Percentiles rank a stretch among this genome's conserved stretches.
phyloP scores from a whole-genome alignment of 2,329 filamentous ascomycete species.

The Pseudogymnoascus pannorum region DNA sequence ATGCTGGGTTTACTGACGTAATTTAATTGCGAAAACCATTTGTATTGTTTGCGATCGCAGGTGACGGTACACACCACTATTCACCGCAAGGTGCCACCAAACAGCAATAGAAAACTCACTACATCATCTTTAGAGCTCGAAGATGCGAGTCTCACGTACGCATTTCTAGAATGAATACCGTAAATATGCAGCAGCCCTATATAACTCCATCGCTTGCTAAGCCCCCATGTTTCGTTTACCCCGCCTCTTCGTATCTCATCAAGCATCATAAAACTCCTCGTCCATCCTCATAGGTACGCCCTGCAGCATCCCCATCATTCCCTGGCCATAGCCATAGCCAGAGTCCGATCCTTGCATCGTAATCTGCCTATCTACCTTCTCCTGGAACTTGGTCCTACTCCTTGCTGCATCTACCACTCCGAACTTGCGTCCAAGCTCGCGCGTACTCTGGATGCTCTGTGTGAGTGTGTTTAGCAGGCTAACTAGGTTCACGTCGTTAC shows the following conservation, averaged over 20 bases:
- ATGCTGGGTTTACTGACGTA: background rate
- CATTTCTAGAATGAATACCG: background rate
- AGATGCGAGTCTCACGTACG: background rate
- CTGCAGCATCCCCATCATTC: background rate
- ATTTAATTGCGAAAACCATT: background rate
- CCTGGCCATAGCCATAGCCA: background rate
- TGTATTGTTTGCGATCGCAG: background rate
- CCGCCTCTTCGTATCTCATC: background rate
- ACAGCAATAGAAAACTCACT: background rate
- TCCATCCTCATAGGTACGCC: background rate
- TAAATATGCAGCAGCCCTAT: slow-evolving; percentile 6
- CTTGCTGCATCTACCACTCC: slow-evolving; percentile 43
- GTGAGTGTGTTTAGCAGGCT: slow-evolving; percentile 69
- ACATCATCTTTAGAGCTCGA: background rate
- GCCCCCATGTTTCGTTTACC: background rate
- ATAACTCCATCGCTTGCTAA: slow-evolving; percentile 6
- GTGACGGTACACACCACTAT: background rate
- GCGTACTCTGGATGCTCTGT: slow-evolving; percentile 61
- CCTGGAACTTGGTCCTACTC: slow-evolving; percentile 12
- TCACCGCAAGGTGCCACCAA: background rate
- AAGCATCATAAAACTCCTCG: slow-evolving; percentile 2
- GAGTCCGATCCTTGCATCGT: background rate
- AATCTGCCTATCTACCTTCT: slow-evolving; percentile 6
- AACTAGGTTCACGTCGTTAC: slow-evolving; percentile 77
- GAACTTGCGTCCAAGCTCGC: slow-evolving; percentile 71